These are phyloP conservation scores for Salix brachista DNA, from an alignment of 345 rosid genomes.

Conservation along the genomic window DNA sequence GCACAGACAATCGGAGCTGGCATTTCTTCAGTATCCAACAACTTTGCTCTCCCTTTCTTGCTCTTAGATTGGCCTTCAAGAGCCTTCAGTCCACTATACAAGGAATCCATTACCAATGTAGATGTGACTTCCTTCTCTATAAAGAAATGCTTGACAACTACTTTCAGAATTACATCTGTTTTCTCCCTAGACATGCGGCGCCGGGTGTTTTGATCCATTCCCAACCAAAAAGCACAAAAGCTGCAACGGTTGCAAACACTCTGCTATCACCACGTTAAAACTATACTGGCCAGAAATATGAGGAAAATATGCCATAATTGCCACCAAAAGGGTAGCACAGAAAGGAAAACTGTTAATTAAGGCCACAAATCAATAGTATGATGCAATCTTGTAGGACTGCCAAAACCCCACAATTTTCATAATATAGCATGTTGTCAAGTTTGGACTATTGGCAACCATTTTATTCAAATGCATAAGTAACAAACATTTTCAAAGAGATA, in stretches of 20 bases:
- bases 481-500: neutral
- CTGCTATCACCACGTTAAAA: conserved; percentile 1
- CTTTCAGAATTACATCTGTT: conserved; percentile 68
- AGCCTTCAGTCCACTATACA: conserved; percentile 93
- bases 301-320: neutral
- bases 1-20: conserved; percentile 71
- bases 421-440: neutral
- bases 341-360: neutral
- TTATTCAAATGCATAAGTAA: neutral
- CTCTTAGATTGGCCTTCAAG: conserved; percentile 74
- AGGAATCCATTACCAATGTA: conserved; percentile 97
- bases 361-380: neutral
- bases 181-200: conserved; percentile 78
- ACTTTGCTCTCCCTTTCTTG: conserved; percentile 53
- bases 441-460: neutral
- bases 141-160: conserved; percentile 84
- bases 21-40: conserved; percentile 55
- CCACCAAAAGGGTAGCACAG: neutral
- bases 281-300: neutral
- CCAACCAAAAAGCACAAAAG: conserved; percentile 80
- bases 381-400: neutral
- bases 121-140: conserved; percentile 91
- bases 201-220: conserved; percentile 65
- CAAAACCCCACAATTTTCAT: neutral
- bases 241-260: conserved; percentile 41